These are phyloP conservation scores for Echites panduratus DNA, from an alignment of 257 asterid species.

Conservation along the genomic window DNA sequence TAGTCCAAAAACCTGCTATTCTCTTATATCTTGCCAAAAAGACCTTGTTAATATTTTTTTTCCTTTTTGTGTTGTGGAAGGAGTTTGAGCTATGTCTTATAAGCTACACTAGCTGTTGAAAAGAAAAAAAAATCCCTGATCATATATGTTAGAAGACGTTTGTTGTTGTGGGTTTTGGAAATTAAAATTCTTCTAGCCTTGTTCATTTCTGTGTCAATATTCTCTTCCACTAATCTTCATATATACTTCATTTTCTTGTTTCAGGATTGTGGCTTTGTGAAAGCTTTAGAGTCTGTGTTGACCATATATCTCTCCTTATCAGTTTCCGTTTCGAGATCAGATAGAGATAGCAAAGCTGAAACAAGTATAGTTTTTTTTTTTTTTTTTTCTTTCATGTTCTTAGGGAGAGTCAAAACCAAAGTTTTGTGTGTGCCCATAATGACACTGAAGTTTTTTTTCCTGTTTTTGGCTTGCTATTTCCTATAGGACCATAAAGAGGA, in stretches of 20 bases:
- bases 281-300: conserved; percentile 13
- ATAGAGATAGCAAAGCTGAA: conserved; percentile 16
- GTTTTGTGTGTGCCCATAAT: background rate
- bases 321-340: conserved; percentile 30
- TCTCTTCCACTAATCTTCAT: conserved; percentile 15
- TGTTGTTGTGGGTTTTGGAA: conserved; percentile 3
- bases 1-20: conserved; percentile 15
- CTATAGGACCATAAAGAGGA: background rate
- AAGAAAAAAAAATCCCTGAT: background rate
- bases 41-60: too few relatives aligned
- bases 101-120: background rate
- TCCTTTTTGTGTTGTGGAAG: background rate
- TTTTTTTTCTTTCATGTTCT: conserved; percentile 17
- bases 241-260: too few relatives aligned
- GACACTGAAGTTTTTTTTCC: conserved; percentile 4
- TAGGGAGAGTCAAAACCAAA: conserved; percentile 3
- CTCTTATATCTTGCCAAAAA: background rate
- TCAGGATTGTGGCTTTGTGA: conserved; percentile 25
- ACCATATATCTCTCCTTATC: conserved; percentile 16
- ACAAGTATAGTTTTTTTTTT: conserved; percentile 1
- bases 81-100: background rate
- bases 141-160: background rate
- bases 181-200: background rate
- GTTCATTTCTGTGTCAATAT: conserved; percentile 10
- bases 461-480: conserved; percentile 8